Base-by-base conservation (phyloP, 2,329 filamentous ascomycete genomes). In the Pseudogymnoascus sp. region DNA sequence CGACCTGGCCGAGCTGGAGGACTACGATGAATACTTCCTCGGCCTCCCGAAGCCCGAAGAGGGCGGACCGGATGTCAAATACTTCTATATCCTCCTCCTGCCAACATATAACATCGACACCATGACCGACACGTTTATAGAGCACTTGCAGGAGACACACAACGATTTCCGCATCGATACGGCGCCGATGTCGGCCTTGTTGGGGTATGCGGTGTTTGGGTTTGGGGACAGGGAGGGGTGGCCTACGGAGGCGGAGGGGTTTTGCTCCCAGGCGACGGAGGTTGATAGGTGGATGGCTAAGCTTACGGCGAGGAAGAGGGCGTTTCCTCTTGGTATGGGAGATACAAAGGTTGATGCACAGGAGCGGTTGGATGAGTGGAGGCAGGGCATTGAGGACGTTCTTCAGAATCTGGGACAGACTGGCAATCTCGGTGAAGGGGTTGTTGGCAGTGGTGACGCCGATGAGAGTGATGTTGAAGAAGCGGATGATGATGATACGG, bases 211-310 rank as follows among this genome's bases (percentile, higher is more conserved):
- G 0, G 91, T 97, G 0, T 97, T 97, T 75, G 94, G 94, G 0
- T 88, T 96, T 68, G 92, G 92, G 15, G 92, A 97, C 71, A 84
- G 82, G 63, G 89, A 95, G 70, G 90, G 89, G 61, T 99, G 94
- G 92, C 90, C 91, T 0, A 90, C 87, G 0, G 91, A 96, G 73
- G 83, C 86, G 61, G 89, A 94, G 66, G 92, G 92, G 0, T 99
- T 92, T 74, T 96, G 92, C 71, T 91, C 90, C 63, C 92, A 97
- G 71, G 92, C 92, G 1, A 89, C 86, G 68, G 86, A 96, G 66
- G 79, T 95, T 2, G 92, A 99, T 71, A 91, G 85, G 71, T 97
- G 94, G 92, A 89, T 99, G 88, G 91, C 92, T n/a, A 95, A 91
- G 70, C 75, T 99, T 68, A 96, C 92, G 0, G 86, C 83, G 1